These are phyloP conservation scores for Drechslerella coelobrocha DNA, from an alignment of 2,329 filamentous ascomycete species.

Conservation along the genomic window DNA sequence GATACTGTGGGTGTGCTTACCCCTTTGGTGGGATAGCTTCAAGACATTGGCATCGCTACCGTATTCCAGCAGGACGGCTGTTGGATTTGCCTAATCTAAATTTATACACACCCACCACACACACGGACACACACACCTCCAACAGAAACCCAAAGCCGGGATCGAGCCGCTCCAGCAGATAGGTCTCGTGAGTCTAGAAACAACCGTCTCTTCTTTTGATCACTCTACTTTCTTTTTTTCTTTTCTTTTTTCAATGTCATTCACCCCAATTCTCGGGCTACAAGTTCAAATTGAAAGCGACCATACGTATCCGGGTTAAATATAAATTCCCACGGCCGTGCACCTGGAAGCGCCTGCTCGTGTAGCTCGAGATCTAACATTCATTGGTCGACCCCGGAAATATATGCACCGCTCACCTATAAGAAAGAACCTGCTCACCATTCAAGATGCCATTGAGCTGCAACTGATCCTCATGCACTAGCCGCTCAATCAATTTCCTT, in stretches of 20 bases:
- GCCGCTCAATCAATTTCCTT: too few relatives aligned
- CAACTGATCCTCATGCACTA: too few relatives aligned
- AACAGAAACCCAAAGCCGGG: background rate
- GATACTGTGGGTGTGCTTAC: background rate
- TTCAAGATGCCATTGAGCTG: too few relatives aligned
- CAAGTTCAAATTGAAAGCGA: too few relatives aligned
- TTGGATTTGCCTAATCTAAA: constrained; percentile 30
- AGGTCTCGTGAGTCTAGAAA: constrained; percentile 1
- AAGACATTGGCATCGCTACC: constrained; percentile 34
- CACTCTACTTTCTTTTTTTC: background rate
- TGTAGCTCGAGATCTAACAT: background rate
- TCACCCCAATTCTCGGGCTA: too few relatives aligned
- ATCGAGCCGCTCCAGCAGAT: constrained; percentile 6
- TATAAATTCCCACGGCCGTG: background rate
- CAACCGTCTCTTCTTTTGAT: too few relatives aligned
- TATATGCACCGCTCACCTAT: too few relatives aligned
- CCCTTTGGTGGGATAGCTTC: constrained; percentile 9
- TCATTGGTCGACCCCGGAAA: background rate
- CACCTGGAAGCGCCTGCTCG: background rate
- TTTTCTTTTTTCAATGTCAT: too few relatives aligned
- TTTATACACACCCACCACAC: constrained; percentile 23
- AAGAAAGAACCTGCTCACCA: too few relatives aligned
- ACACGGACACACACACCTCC: constrained; percentile 3
- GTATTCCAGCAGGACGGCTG: constrained; percentile 30
- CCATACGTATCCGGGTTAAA: too few relatives aligned